A percentile compares a stretch with the other conserved stretches of the same genome.
Conservation (phyloP, 2,329 filamentous ascomycete species). For the Rasamsonia emersonii region DNA sequence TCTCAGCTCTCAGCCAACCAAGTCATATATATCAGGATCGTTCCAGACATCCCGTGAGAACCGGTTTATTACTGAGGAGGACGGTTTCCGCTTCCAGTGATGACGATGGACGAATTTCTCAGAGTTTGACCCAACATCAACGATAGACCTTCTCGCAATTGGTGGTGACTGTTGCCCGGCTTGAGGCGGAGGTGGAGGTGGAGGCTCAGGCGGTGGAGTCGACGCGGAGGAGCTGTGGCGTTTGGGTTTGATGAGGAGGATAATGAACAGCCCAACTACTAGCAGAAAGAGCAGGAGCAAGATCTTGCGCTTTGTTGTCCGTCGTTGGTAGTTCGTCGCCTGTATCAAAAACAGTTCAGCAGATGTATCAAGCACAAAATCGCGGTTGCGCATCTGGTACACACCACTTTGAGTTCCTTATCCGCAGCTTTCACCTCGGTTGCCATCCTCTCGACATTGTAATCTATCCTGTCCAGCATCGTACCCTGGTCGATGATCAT, state of each 20-base stretch:
- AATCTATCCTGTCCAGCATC: constrained; percentile 90
- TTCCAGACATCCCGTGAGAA: constrained; percentile 22
- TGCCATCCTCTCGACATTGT: constrained; percentile 95
- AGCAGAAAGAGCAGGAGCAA: constrained; percentile 81
- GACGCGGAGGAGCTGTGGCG: constrained; percentile 16
- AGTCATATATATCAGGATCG: constrained; percentile 29
- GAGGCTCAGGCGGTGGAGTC: constrained; percentile 14
- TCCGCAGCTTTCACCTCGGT: constrained; percentile 87
- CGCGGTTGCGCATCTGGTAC: constrained; percentile 16
- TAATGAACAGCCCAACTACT: constrained; percentile 77
- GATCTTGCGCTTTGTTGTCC: constrained; percentile 82
- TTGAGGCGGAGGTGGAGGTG: constrained; percentile 1
- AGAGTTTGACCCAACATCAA: too few species aligned
- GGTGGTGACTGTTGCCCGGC: not conserved
- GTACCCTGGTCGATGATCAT: constrained; percentile 94
- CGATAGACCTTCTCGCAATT: too few species aligned
- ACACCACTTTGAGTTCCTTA: constrained; percentile 74
- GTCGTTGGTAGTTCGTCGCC: constrained; percentile 80
- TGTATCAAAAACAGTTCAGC: constrained; percentile 11
- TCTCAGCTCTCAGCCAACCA: too few species aligned
- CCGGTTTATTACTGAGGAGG: constrained; percentile 15
- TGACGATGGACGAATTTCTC: constrained; percentile 12
- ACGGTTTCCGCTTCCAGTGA: constrained; percentile 15
- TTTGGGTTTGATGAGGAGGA: constrained; percentile 73
- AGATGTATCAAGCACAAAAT: too few species aligned